Conservation (phyloP, 805 yeast genomes). For the Yamadazyma scolyti region DNA sequence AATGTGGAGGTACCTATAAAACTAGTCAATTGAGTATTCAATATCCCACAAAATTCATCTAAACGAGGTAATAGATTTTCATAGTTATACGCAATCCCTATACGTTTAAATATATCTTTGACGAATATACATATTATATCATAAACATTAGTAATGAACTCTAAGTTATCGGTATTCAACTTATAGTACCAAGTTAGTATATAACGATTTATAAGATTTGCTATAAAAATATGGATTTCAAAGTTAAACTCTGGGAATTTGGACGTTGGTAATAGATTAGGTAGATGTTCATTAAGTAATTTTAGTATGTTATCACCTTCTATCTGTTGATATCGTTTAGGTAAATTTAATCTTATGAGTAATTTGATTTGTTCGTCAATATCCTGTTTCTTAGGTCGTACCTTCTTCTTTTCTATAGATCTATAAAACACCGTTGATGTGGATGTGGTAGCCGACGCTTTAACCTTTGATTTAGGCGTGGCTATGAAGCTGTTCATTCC, state of each 20-base stretch:
- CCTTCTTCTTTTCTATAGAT: conserved; percentile 9
- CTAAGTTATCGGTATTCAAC: conserved; percentile 29
- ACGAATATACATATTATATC: conserved; percentile 18
- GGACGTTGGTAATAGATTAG: conserved; percentile 20
- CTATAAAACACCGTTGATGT: conserved; percentile 11
- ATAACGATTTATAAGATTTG: conserved; percentile 21
- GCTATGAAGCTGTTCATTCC: too few relatives aligned
- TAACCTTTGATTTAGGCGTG: too few relatives aligned
- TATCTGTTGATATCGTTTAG: conserved; percentile 17
- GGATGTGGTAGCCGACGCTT: conserved; percentile 14
- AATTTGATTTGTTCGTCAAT: conserved; percentile 28
- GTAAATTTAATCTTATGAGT: conserved; percentile 30
- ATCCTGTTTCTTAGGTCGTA: background rate
- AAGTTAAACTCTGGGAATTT: conserved; percentile 22
- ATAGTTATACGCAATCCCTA: conserved; percentile 5
- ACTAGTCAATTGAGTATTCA: conserved; percentile 20
- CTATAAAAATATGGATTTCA: conserved; percentile 35
- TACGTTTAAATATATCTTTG: conserved; percentile 12
- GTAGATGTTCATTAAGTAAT: conserved; percentile 24
- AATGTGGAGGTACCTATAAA: conserved; percentile 11
- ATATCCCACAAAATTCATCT: conserved; percentile 20
- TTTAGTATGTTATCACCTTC: conserved; percentile 21
- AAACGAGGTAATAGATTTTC: conserved; percentile 15
- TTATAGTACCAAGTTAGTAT: conserved; percentile 25
- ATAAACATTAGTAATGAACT: conserved; percentile 25